Conservation (phyloP, 2,329 filamentous ascomycete species). For the Aureobasidium uvarum region DNA sequence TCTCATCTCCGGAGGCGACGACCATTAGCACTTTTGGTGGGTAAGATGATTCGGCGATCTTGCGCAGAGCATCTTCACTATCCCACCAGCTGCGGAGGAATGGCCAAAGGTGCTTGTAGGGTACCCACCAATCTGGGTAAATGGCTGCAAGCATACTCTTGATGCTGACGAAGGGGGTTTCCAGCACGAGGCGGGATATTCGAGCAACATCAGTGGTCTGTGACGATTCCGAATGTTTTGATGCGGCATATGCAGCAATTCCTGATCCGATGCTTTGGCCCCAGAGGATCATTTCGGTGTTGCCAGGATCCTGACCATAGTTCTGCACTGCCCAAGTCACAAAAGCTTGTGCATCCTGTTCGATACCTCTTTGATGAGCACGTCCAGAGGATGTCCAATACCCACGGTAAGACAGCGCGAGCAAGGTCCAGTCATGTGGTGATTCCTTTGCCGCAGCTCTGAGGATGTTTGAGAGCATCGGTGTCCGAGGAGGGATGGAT, state of each 20-base stretch:
- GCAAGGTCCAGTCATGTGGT: constrained; percentile 40
- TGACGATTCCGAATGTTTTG: constrained; percentile 41
- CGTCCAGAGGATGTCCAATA: constrained; percentile 76
- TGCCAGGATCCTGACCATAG: constrained; percentile 40
- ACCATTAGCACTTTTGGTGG: constrained; percentile 51
- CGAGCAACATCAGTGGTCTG: constrained; percentile 8
- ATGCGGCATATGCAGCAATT: constrained; percentile 63
- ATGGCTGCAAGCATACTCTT: constrained; percentile 67
- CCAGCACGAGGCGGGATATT: constrained; percentile 60
- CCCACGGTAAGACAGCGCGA: constrained; percentile 61
- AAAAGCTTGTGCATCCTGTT: constrained; percentile 64
- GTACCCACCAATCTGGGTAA: constrained; percentile 77
- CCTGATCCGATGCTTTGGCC: constrained; percentile 75
- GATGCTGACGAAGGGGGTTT: constrained; percentile 73
- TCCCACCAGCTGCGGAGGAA: constrained; percentile 66
- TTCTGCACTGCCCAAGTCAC: constrained; percentile 58
- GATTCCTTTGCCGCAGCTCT: constrained; percentile 31
- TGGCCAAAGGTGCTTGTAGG: constrained; percentile 71
- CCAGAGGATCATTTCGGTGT: constrained; percentile 60
- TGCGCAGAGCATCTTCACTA: constrained; percentile 43
- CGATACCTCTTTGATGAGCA: constrained; percentile 67
- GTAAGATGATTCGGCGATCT: constrained; percentile 36
- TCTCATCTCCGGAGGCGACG: constrained; percentile 55
- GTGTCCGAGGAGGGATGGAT: constrained; percentile 49
- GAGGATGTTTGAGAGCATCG: constrained; percentile 49